A percentile compares a stretch with the other conserved stretches of the same genome.
Conservation (phyloP, 208 protist genomes). For the Borovskyia barvae region DNA sequence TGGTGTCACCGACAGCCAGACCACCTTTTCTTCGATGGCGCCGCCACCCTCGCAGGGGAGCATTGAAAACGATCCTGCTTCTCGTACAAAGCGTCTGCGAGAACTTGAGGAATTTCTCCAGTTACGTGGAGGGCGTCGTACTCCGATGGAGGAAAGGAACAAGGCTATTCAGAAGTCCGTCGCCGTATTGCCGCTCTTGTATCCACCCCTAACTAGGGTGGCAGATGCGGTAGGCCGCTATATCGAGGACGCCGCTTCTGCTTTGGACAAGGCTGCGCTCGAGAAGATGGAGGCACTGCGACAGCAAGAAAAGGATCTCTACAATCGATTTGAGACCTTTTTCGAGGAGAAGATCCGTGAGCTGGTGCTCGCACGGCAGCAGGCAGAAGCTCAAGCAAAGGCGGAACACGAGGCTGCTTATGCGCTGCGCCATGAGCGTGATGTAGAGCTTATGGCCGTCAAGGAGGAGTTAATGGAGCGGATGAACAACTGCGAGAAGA, state of each 20-base stretch:
- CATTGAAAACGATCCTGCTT: too few relatives aligned
- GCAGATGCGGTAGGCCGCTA: slow-evolving; percentile 31
- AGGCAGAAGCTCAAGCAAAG: slow-evolving; percentile 23
- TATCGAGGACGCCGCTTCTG: slow-evolving; percentile 27
- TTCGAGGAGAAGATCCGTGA: slow-evolving; percentile 63
- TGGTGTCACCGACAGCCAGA: too few relatives aligned
- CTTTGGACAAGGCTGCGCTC: slow-evolving; percentile 1
- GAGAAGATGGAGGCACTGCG: slow-evolving; percentile 31
- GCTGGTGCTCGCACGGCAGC: slow-evolving; percentile 49
- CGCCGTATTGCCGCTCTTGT: slow-evolving; percentile 33
- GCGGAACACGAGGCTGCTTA: slow-evolving; percentile 43
- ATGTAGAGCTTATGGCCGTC: slow-evolving; percentile 47
- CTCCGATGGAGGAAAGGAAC: slow-evolving; percentile 31
- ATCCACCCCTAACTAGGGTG: slow-evolving; percentile 33
- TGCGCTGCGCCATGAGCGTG: slow-evolving; percentile 50
- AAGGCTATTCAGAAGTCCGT: slow-evolving; percentile 31
- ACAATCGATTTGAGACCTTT: slow-evolving; percentile 51
- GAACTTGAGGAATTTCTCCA: slow-evolving; percentile 35
- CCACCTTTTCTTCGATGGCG: too few relatives aligned
- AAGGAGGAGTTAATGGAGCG: slow-evolving; percentile 63
- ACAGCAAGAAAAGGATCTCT: slow-evolving; percentile 38
- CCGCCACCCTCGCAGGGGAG: too few relatives aligned
- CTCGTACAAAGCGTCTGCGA: slow-evolving; percentile 20
- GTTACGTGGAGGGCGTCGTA: slow-evolving; percentile 27
- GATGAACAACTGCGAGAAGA: slow-evolving; percentile 59